Evolutionary conservation across 2,329 filamentous ascomycete genomes (phyloP), one percentile per base, ranked within the genome.

Genomic region (Pyricularia pennisetigena): DNA sequence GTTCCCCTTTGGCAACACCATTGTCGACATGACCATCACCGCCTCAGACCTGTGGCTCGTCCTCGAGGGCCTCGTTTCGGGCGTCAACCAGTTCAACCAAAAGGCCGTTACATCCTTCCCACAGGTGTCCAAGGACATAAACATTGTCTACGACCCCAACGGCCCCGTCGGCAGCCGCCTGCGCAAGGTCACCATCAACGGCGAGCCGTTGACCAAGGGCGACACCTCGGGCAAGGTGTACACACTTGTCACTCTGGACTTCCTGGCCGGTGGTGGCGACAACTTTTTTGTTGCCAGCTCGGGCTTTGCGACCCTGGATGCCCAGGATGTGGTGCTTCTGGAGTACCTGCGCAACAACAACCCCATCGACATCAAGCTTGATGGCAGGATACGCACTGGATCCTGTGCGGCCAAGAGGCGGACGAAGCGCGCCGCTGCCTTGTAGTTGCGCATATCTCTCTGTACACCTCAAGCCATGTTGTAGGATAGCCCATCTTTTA

Each of bases 1-100:
- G 0, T 90, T 90, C 76, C 88, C 88, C 57, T 90, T 90, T 71
- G 85, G 85, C 68, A 90, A 90, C 75, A 80, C 86, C 63, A 80
- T 90, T 24, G 86, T 88, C 9, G 85, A 89, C 72, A 76, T 89
- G 20, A 77, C 74, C 0, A 80, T 85, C 70, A 78, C 78, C 0
- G 88, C 88, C 23, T 77, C 82, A 9, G 80, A 84, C 62, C 74
- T 90, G 4, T 86, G 84, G 81, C 78, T 81, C 61, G 79, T 85
- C 5, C 79, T 90, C 35, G 86, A 90, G 73, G 88, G 87, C 4
- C 81, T 85, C 69, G 81, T 89, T 3, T 81, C 82, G 4, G 78
- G 77, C 28, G 76, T 85, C 61, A 89, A 84, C 77, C 80, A 86
- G 71, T 80, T 80, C 72, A 88, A 86, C 74, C 76, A 80, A 9